Evolutionary conservation across 257 asterid species (phyloP).

Genomic region (Nicotiana benthamiana): DNA sequence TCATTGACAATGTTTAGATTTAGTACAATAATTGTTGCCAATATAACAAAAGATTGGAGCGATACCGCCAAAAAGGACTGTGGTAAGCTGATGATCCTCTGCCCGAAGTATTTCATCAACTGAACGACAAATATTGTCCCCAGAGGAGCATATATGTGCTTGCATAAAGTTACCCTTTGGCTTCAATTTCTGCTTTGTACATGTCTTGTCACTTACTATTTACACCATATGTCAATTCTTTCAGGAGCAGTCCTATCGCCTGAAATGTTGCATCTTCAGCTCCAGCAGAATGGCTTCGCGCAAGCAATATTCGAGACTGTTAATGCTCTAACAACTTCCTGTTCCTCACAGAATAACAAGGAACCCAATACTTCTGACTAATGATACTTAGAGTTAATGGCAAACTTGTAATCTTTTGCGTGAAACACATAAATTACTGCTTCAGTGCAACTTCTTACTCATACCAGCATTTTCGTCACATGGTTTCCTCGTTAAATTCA

Average conservation of each 20-base stretch:
- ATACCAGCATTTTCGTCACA: neutral
- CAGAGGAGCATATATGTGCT: neutral
- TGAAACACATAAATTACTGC: neutral
- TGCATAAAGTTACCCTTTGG: neutral
- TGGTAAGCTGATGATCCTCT: neutral
- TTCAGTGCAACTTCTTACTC: neutral
- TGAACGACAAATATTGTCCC: neutral
- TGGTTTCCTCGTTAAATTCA: constrained; percentile 22
- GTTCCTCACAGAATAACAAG: neutral
- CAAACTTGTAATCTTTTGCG: neutral
- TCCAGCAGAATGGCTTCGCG: neutral
- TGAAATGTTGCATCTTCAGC: neutral
- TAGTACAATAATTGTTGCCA: neutral
- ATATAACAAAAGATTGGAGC: neutral
- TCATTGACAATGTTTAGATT: neutral
- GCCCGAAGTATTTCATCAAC: neutral
- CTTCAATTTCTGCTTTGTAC: neutral
- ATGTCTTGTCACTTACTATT: neutral
- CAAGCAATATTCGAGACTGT: neutral
- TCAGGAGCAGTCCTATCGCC: neutral
- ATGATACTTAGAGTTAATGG: neutral
- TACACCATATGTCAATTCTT: neutral
- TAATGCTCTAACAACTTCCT: neutral
- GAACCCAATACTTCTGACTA: neutral
- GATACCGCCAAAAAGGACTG: neutral